Evolutionary conservation across 2,329 filamentous ascomycete genomes (phyloP), one percentile per base, ranked within the genome.

Genomic region (Fusarium burgessii): DNA sequence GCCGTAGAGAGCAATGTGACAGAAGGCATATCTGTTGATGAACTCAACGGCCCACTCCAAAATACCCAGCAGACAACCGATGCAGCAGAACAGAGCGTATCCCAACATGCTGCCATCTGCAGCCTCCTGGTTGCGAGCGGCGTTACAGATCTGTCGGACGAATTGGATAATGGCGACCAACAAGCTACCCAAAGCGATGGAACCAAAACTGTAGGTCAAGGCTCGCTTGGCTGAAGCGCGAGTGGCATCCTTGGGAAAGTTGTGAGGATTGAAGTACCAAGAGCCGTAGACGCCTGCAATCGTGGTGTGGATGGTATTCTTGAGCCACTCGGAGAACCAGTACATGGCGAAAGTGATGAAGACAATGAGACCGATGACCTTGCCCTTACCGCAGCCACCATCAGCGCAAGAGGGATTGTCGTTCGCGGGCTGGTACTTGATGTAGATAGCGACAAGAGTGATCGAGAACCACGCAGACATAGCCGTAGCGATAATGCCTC

Each of bases 311-410:
- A 97, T 93, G 1, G 93, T 94, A 81, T 97, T 97, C 84, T 98
- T 98, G 74, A 98, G 84, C 87, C 92, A 95, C 79, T 98, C 95
- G 3, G 93, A 92, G 71, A 97, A 91, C 95, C 95, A 98, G 82
- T 97, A 98, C 82, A 91, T 93, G 57, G 94, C 91, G 76, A 98
- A 98, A 0, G 94, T 97, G 73, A 94, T 88, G 79, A 97, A 98
- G 20, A 92, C 93, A 8, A 97, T 84, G 33, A 98, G 82, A 0
- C 95, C 95, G 66, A 94, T 95, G 46, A 98, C 93, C 71, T 91
- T 95, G 55, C 85, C 93, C 9, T 84, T 86, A 66, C 92, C 91
- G 75, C 95, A 98, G 9, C 87, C 86, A 7, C 89, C 89, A 5
- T 81, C 87, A 6, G 82, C 81, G 71, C 89, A 90, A 7, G 84